Percentiles rank a stretch among this genome's conserved stretches.
These are phyloP conservation scores for Curvularia hawaiiensis DNA, from an alignment of 2,329 filamentous ascomycete species.

Conservation along the genomic window DNA sequence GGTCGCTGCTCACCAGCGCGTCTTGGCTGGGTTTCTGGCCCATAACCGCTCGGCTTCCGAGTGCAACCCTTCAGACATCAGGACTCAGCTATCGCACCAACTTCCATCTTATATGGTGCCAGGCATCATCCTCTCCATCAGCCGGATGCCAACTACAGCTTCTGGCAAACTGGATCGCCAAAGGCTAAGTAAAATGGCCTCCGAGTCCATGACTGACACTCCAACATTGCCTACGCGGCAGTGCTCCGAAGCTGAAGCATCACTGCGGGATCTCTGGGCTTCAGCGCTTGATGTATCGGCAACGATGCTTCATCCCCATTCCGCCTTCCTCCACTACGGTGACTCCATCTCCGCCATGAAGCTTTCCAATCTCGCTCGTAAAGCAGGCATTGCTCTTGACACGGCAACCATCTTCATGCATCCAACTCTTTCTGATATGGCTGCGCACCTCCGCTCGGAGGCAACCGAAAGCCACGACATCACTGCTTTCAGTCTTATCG, in stretches of 20 bases:
- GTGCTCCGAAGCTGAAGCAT: background rate
- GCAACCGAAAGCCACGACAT: background rate
- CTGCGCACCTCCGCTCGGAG: background rate
- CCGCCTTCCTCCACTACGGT: background rate
- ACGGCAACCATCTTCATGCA: slow-evolving; percentile 1
- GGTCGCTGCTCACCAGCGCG: slow-evolving; percentile 1
- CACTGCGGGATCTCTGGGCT: background rate
- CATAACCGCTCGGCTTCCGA: background rate
- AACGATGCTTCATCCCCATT: background rate
- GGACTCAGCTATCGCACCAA: background rate
- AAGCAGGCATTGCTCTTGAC: background rate
- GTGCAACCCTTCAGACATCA: slow-evolving; percentile 1
- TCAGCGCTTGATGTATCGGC: background rate
- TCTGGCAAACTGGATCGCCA: background rate
- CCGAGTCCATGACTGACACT: background rate
- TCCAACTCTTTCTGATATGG: background rate
- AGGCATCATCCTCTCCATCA: background rate
- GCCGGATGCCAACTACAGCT: background rate
- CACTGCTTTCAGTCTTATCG: background rate
- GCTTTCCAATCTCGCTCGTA: background rate
- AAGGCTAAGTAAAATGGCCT: background rate
- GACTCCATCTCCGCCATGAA: background rate
- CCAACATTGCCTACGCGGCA: background rate
- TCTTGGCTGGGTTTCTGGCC: slow-evolving; percentile 1
- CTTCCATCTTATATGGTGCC: slow-evolving; percentile 1